Evolutionary conservation across 2,329 filamentous ascomycete genomes (phyloP), one percentile per base, ranked within the genome.

Genomic region (Decorospora gaudefroyi): DNA sequence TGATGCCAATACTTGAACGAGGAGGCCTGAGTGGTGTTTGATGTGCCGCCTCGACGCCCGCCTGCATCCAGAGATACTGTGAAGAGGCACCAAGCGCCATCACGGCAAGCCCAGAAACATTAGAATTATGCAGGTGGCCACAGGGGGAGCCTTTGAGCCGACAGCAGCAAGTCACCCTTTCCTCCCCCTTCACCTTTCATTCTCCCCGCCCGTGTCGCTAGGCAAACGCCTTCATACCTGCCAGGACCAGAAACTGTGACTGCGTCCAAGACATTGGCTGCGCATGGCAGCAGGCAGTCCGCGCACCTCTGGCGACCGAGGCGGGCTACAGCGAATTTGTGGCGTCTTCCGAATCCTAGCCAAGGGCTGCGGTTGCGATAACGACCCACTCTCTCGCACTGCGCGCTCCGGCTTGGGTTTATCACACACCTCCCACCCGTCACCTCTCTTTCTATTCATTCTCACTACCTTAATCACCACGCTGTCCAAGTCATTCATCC

Each of bases 301-400:
- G 56, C 44, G 42, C 43, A 52, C 56, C 25, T 29, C 34, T 28
- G 50, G 42, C 49, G 46, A 51, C 49, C 50, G 50, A 49, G 50
- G 38, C 46, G 46, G 42, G 15, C 40, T 41, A 42, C 42, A 43
- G 36, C 42, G 34, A 43, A 45, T 46, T 37, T 46, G 46, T 52
- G 49, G 49, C 49, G 42, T 43, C 46, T 34, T 42, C 46, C 38
- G 41, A 45, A 49, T 49, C 46, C 46, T 42, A 41, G 49, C 41
- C 45, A 52, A 49, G 49, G 40, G 21, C 36, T 54, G 51, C 51
- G 45, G 49, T 46, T 42, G 55, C 59, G 61, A 64, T 64, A 63
- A 61, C 47, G 41, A 49, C 47, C 47, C 54, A 57, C 51, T 36
- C 43, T 17, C 36, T 42, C 31, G 37, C 21, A 41, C 43, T 42